Evolutionary conservation across 352 stramenopile genomes (phyloP).

Genomic region (Globisporangium nagaii): DNA sequence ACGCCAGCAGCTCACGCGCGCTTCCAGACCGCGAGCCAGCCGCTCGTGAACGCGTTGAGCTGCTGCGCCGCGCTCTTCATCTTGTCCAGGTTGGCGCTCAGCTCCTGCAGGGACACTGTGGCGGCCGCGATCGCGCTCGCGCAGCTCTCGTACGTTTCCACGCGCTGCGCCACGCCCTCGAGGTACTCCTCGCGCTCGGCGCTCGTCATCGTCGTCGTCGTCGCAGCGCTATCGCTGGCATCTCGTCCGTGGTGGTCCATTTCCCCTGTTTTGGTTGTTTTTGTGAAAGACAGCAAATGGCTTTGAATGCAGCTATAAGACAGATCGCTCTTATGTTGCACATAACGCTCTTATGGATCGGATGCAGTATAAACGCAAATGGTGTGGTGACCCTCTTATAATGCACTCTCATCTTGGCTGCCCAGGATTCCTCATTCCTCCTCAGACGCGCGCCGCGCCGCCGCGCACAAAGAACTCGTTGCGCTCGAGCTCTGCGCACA

Average conservation of each 20-base stretch:
- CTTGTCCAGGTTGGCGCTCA: constrained; percentile 52
- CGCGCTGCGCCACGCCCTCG: constrained; percentile 31
- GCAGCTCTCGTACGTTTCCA: constrained; percentile 67
- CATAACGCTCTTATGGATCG: too few relatives aligned
- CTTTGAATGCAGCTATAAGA: too few relatives aligned
- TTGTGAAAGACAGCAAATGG: too few relatives aligned
- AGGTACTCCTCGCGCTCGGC: constrained; percentile 37
- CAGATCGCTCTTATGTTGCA: too few relatives aligned
- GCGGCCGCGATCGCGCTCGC: constrained; percentile 37
- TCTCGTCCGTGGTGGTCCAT: constrained; percentile 14
- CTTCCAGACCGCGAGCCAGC: constrained; percentile 73
- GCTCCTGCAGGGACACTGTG: constrained; percentile 57
- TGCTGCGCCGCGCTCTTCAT: constrained; percentile 66
- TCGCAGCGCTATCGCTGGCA: constrained; percentile 1
- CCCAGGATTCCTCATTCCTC: too few relatives aligned
- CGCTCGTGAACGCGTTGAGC: constrained; percentile 67
- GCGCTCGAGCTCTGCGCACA: constrained; percentile 67
- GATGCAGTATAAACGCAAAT: too few relatives aligned
- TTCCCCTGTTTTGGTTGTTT: background rate
- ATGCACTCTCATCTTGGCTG: too few relatives aligned
- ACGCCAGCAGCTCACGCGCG: constrained; percentile 13
- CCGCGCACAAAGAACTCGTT: constrained; percentile 61
- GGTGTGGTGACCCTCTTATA: too few relatives aligned
- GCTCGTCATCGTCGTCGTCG: background rate
- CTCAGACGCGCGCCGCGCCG: constrained; percentile 14